Evolutionary conservation across 2,329 filamentous ascomycete genomes (phyloP).

Genomic region (Fusarium mundagurra): DNA sequence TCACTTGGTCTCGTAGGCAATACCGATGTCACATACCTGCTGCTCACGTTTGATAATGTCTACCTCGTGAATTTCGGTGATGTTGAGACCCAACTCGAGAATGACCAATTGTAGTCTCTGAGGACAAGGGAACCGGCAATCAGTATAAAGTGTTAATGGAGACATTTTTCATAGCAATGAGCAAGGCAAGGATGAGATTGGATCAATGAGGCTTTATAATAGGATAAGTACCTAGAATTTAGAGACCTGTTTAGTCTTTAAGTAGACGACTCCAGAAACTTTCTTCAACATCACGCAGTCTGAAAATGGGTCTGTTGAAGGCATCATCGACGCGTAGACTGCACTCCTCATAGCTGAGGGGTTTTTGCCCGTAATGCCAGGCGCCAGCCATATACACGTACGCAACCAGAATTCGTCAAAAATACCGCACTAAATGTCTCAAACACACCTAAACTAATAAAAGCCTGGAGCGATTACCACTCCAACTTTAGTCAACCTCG

Average conservation of each 20-base stretch:
- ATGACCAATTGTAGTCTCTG: background rate
- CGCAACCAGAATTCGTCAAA: background rate
- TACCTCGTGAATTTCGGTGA: background rate
- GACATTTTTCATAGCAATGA: background rate
- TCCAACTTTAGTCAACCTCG: background rate
- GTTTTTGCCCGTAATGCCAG: background rate
- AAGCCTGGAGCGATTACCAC: rapidly evolving
- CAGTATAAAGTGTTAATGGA: background rate
- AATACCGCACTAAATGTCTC: too few species aligned
- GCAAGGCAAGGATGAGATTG: background rate
- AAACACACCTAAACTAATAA: background rate
- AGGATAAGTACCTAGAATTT: background rate
- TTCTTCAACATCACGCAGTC: background rate
- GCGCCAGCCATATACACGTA: background rate
- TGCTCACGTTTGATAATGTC: background rate
- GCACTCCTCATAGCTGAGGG: background rate
- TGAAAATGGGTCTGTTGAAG: background rate
- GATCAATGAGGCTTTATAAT: background rate
- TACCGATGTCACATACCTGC: background rate
- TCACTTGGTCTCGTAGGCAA: too few species aligned
- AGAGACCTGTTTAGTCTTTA: background rate
- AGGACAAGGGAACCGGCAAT: background rate
- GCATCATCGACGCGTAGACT: background rate
- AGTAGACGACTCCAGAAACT: rapidly evolving
- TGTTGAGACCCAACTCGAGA: background rate